phyloP scores from a whole-genome alignment of 768 basidiomycete species.

The Boletus patriciae region DNA sequence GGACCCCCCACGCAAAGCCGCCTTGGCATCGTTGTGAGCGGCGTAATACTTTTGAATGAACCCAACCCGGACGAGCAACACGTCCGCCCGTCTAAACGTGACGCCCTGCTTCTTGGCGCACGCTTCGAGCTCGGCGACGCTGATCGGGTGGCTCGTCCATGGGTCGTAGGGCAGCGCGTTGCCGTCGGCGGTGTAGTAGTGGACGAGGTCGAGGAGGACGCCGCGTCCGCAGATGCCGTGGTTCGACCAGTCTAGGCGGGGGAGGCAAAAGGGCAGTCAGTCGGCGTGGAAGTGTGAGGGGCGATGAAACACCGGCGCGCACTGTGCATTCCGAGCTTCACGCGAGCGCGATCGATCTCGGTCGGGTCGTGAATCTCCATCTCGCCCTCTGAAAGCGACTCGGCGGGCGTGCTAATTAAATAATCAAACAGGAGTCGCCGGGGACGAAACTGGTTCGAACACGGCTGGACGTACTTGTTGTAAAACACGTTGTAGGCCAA shows the following conservation, averaged over 20 bases:
- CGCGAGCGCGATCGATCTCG: conserved; percentile 45
- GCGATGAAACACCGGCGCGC: conserved; percentile 28
- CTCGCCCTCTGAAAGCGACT: conserved; percentile 44
- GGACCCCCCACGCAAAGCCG: conserved; percentile 38
- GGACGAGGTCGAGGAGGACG: conserved; percentile 63
- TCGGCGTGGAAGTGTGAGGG: background rate
- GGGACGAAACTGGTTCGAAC: background rate
- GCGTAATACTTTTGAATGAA: conserved; percentile 58
- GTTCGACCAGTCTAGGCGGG: conserved; percentile 58
- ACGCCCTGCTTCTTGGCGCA: conserved; percentile 61
- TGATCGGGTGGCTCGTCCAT: conserved; percentile 55
- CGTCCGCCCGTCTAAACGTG: conserved; percentile 57
- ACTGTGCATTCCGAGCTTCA: conserved; percentile 70
- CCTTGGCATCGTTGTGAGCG: conserved; percentile 44
- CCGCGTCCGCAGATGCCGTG: conserved; percentile 72
- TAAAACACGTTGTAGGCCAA: conserved; percentile 56
- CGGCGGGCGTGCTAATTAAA: conserved; percentile 42
- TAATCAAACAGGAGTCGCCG: background rate
- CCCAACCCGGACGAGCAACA: conserved; percentile 59
- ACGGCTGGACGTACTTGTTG: conserved; percentile 47
- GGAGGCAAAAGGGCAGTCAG: background rate
- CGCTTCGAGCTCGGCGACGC: conserved; percentile 54
- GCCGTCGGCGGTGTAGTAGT: conserved; percentile 44
- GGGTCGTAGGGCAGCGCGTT: conserved; percentile 59
- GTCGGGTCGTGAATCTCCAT: conserved; percentile 50